Percentiles rank a stretch among this genome's conserved stretches.
Conservation (phyloP, 352 stramenopile genomes). For the Pythium angustatum region DNA sequence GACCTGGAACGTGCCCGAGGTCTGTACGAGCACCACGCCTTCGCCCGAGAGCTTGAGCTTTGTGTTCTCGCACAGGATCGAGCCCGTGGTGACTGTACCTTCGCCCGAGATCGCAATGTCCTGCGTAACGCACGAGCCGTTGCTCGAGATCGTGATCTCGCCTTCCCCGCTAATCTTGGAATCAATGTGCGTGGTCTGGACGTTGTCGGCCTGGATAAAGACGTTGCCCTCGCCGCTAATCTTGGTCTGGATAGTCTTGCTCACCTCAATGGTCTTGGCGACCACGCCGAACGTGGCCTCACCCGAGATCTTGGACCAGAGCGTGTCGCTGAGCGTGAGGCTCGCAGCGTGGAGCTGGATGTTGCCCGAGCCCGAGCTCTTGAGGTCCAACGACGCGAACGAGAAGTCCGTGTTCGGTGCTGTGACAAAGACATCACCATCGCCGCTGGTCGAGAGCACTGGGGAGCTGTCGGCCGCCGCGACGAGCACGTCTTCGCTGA, state of each 20-base stretch:
- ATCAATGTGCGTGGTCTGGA: slow-evolving; percentile 38
- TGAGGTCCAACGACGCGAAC: slow-evolving; percentile 38
- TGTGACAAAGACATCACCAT: slow-evolving; percentile 17
- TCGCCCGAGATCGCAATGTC: slow-evolving; percentile 49
- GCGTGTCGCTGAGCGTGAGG: slow-evolving; percentile 7
- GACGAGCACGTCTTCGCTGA: slow-evolving; percentile 32
- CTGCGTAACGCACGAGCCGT: slow-evolving; percentile 47
- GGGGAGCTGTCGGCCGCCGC: background rate
- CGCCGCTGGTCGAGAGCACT: slow-evolving; percentile 9
- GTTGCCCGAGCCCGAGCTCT: slow-evolving; percentile 24
- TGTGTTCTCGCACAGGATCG: slow-evolving; percentile 43
- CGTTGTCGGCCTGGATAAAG: slow-evolving; percentile 28
- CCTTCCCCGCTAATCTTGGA: slow-evolving; percentile 52
- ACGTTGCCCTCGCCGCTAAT: slow-evolving; percentile 21
- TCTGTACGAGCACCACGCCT: slow-evolving; percentile 53
- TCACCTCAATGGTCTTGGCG: slow-evolving; percentile 17
- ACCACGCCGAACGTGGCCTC: slow-evolving; percentile 17
- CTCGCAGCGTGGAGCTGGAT: slow-evolving; percentile 41
- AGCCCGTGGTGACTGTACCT: slow-evolving; percentile 45
- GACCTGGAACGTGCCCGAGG: slow-evolving; percentile 36
- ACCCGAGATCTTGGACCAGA: slow-evolving; percentile 25
- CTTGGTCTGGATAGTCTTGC: slow-evolving; percentile 20
- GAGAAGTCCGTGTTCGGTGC: slow-evolving; percentile 36
- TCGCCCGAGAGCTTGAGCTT: slow-evolving; percentile 44
- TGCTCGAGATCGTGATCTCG: slow-evolving; percentile 41